Evolutionary conservation across 2,329 filamentous ascomycete genomes (phyloP), one percentile per base, ranked within the genome.

Genomic region (Colletotrichum ledebouriae): DNA sequence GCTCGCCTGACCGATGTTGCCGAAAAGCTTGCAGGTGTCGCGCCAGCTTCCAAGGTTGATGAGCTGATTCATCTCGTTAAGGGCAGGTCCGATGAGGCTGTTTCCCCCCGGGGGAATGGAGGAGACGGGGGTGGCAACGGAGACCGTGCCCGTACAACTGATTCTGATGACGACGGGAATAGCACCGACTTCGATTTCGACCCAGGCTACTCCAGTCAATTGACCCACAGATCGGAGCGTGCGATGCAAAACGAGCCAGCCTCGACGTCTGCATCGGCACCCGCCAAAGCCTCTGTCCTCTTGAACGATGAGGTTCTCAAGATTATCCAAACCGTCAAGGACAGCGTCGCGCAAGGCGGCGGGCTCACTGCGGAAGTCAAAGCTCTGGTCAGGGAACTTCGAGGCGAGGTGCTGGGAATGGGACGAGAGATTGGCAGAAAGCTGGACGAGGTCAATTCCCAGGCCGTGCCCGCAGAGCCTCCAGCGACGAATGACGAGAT

Each of bases 351-450:
- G 0, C 93, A 97, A 78, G 90, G 93, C 46, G 95, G 95, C 66
- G 94, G 94, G 5, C 86, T 98, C 59, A 97, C 94, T 2, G 94
- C 94, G 63, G 94, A 97, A 77, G 93, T 97, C 71, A 98, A 98
- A 79, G 90, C 93, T 4, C 85, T 97, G 9, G 92, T 98, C 9
- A 90, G 94, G 25, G 94, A 98, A 75, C 85, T 98, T 41, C 90
- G 95, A 22, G 94, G 94, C 3, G 95, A 98, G 76, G 94, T 98
- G 9, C 85, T 98, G 4, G 94, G 94, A 3, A 98, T 98, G 94
- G 95, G 95, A 4, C 87, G 95, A 64, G 94, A 98, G 72, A 89
- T 98, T 55, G 94, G 92, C 46, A 91, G 93, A 64, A 92, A 94
- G 72, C 86, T 98, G n/a, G 93, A 96, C 70, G 89, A 94, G 70